Conservation (phyloP, 768 basidiomycete genomes). For the Strobilomyces echinocephalus region DNA sequence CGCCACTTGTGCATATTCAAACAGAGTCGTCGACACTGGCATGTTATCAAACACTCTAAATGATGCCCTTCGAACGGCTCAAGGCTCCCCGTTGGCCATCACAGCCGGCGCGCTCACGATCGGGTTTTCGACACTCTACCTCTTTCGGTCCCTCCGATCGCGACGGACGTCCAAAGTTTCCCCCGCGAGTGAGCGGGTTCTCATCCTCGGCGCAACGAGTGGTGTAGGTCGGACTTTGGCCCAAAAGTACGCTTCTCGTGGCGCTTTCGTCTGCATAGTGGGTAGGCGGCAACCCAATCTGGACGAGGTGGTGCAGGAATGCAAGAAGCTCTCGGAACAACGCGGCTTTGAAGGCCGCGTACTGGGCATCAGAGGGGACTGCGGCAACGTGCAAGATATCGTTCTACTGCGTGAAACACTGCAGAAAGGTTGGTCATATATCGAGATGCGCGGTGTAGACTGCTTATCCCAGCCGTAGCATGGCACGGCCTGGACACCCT, state of each 20-base stretch:
- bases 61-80: slow-evolving; percentile 1
- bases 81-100: slow-evolving; percentile 5
- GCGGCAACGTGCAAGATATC: slow-evolving; percentile 63
- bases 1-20: no score
- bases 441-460: background rate
- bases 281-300: slow-evolving; percentile 58
- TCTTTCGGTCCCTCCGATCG: slow-evolving; percentile 14
- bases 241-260: slow-evolving; percentile 64
- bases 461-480: slow-evolving; percentile 37
- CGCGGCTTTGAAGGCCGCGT: slow-evolving; percentile 31
- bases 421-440: slow-evolving; percentile 40
- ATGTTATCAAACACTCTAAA: slow-evolving; percentile 2
- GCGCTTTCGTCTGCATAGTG: slow-evolving; percentile 70
- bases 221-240: slow-evolving; percentile 78
- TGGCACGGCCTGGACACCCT: slow-evolving; percentile 85
- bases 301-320: slow-evolving; percentile 58
- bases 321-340: slow-evolving; percentile 30
- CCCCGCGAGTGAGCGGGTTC: slow-evolving; percentile 57
- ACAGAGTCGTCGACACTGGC: no score
- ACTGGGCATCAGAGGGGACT: slow-evolving; percentile 57
- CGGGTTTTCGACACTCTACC: slow-evolving; percentile 15
- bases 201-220: slow-evolving; percentile 79
- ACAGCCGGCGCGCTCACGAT: slow-evolving; percentile 11
- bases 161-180: slow-evolving; percentile 36
- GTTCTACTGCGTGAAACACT: slow-evolving; percentile 50